Evolutionary conservation across 345 rosid genomes (phyloP), one percentile per base, ranked within the genome.

Genomic region (Citrus australasica): DNA sequence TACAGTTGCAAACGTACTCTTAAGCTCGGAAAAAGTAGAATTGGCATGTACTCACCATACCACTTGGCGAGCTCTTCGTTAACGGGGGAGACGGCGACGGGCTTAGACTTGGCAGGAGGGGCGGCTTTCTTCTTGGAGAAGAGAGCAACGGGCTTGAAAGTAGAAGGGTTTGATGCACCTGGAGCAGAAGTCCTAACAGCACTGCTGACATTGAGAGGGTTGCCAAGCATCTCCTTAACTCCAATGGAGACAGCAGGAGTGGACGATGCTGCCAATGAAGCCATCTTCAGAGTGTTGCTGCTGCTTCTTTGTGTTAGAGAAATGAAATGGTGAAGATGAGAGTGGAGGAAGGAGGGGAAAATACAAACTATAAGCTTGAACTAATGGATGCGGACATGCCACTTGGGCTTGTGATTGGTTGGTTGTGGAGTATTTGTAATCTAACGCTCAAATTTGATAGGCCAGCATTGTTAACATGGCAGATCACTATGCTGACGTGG

Each of bases 1-100:
- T 9, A 59, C 62, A 59, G 4, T 17, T 17, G 5, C 58, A 53
- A 53, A 53, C 58, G 1, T 17, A 17, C 58, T 17, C 58, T 53
- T 46, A 11, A 46, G 17, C 51, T 46, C 5, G 1, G 51, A 46
- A 3, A 56, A 56, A 22, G 9, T 21, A 22, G 69, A 21, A 46
- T 32, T 9, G 28, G 42, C 77, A 63, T 9, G 21, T 24, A 85
- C 98, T 78, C 86, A 95, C 98, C 98, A 53, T 95, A 93, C 99
- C 99, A 92, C 97, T 95, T 95, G 89, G 97, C 89, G 80, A 93
- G 98, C 86, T 95, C 99, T 2, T 93, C 99, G 46, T 76, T 48
- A 40, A 80, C 63, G 0, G 91, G 83, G 56, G 98, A 68, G 74
- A 89, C 92, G 2, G 87, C 32, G 21, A 77, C 87, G 3, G 92